These are phyloP conservation scores for Cadophora sp. DNA, from an alignment of 2,329 filamentous ascomycete species.

Conservation along the genomic window DNA sequence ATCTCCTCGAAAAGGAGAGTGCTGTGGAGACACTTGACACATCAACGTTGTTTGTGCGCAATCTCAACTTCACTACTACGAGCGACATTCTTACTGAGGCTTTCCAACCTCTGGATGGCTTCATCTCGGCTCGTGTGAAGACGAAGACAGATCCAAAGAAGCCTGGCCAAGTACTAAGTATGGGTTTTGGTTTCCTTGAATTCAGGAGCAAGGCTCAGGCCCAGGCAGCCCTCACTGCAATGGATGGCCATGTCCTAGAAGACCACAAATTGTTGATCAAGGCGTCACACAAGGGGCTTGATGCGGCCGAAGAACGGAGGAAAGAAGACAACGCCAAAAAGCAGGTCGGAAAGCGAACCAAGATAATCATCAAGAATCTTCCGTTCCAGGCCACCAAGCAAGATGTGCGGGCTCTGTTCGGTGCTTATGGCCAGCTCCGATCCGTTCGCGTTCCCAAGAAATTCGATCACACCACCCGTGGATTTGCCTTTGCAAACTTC, in stretches of 20 bases:
- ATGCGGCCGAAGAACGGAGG: slow-evolving; percentile 86
- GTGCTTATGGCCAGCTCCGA: slow-evolving; percentile 88
- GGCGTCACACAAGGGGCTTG: slow-evolving; percentile 83
- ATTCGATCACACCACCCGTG: slow-evolving; percentile 85
- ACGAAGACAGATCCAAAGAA: slow-evolving; percentile 94
- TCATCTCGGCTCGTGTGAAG: slow-evolving; percentile 88
- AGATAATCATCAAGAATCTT: slow-evolving; percentile 97
- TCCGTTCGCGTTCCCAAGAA: slow-evolving; percentile 95
- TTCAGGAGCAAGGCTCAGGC: slow-evolving; percentile 82
- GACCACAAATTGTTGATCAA: slow-evolving; percentile 85
- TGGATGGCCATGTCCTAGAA: slow-evolving; percentile 89
- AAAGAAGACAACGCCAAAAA: slow-evolving; percentile 87
- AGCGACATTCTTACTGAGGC: slow-evolving; percentile 76
- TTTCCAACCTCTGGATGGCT: slow-evolving; percentile 85
- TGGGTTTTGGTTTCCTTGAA: slow-evolving; percentile 96
- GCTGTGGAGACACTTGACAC: slow-evolving; percentile 64
- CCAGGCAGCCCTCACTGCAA: slow-evolving; percentile 78
- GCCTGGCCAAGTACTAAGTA: slow-evolving; percentile 85
- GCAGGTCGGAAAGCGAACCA: slow-evolving; percentile 76
- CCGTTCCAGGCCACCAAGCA: slow-evolving; percentile 96
- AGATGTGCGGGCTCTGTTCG: slow-evolving; percentile 84
- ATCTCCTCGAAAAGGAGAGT: slow-evolving; percentile 68
- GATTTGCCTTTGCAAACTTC: slow-evolving; percentile 97
- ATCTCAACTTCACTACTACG: slow-evolving; percentile 90
- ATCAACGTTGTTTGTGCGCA: slow-evolving; percentile 90